Percentiles rank a stretch among this genome's conserved stretches.
Conservation (phyloP, 441 rosid species). For the Pelargonium australe region DNA sequence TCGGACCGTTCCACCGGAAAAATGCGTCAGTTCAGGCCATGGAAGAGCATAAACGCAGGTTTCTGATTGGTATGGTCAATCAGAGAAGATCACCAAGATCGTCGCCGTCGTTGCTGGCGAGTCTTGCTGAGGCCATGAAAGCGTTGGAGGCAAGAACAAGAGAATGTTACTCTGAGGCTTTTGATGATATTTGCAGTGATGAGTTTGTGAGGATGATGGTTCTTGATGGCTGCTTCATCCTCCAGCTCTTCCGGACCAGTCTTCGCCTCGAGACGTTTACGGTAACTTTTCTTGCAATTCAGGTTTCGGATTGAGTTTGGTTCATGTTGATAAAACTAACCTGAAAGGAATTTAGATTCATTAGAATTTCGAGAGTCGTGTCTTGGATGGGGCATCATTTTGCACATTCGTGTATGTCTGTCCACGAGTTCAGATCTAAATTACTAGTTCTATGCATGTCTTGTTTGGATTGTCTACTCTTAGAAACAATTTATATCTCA, state of each 20-base stretch:
- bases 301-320: no score
- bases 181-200: background rate
- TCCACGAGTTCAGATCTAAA: no score
- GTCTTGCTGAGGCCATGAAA: conserved; percentile 1
- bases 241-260: background rate
- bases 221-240: conserved; percentile 2
- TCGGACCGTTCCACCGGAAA: background rate
- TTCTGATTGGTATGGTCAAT: background rate
- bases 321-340: no score
- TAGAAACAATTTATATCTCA: no score
- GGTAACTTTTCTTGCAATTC: background rate
- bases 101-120: background rate
- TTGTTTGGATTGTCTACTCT: no score
- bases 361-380: no score
- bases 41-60: background rate
- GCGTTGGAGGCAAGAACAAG: background rate
- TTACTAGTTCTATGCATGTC: no score
- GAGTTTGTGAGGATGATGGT: background rate
- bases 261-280: background rate
- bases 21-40: background rate
- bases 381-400: no score
- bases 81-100: background rate
- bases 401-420: no score
- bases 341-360: no score
- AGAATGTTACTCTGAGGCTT: background rate